Evolutionary conservation across 1,284 basidiomycete genomes (phyloP).

Genomic region (Apiotrichum porosum): DNA sequence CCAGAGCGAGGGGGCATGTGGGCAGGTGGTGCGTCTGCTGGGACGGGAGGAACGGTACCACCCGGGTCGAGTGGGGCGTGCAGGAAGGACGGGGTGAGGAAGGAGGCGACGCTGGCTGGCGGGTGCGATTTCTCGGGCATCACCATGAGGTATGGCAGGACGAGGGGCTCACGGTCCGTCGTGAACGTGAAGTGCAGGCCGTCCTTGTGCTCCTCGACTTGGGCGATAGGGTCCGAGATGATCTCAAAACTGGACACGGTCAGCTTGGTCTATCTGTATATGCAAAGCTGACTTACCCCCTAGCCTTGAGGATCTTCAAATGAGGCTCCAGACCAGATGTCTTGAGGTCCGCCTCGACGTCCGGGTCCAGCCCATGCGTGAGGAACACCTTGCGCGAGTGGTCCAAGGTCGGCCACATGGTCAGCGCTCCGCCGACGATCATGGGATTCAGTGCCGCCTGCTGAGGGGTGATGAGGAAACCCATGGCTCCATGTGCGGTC

Average conservation of each 20-base stretch:
- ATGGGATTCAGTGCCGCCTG: conserved; percentile 16
- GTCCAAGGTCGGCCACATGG: conserved; percentile 22
- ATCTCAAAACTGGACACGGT: conserved; percentile 15
- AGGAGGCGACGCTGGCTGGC: conserved; percentile 5
- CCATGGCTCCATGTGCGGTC: conserved; percentile 24
- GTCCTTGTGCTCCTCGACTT: conserved; percentile 3
- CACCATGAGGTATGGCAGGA: conserved; percentile 19
- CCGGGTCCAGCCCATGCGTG: conserved; percentile 26
- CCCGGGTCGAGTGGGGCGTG: conserved; percentile 4
- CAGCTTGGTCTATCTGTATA: background rate
- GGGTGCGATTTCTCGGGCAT: conserved; percentile 20
- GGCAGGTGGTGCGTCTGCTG: background rate
- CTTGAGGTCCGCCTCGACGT: conserved; percentile 15
- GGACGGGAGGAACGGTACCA: conserved; percentile 11
- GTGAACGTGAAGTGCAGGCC: conserved; percentile 12
- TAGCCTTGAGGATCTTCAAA: conserved; percentile 10
- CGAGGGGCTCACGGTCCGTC: conserved; percentile 6
- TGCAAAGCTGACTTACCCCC: conserved; percentile 18
- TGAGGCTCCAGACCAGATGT: conserved; percentile 16
- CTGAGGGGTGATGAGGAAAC: conserved; percentile 20
- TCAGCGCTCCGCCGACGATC: conserved; percentile 17
- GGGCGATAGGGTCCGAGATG: conserved; percentile 14
- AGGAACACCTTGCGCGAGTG: conserved; percentile 20
- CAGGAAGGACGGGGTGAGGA: conserved; percentile 5
- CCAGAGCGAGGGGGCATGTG: conserved; percentile 23